Percentiles rank a stretch among this genome's conserved stretches.
phyloP scores from a whole-genome alignment of 257 asterid species.

The Salvia hispanica region DNA sequence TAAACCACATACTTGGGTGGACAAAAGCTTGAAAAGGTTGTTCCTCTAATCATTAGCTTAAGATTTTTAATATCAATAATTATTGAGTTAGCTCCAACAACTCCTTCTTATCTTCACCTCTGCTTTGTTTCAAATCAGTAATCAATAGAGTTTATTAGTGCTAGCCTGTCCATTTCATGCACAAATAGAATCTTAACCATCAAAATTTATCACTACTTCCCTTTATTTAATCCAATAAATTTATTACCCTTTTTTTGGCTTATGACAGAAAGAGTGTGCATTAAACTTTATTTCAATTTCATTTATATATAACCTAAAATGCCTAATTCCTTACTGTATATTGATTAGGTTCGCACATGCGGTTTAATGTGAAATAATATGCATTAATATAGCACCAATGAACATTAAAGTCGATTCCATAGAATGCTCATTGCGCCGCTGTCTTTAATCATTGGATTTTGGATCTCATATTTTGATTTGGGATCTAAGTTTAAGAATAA shows the following conservation, averaged over 20 bases:
- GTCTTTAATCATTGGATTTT: neutral
- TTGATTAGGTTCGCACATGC: neutral
- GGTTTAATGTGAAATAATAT: neutral
- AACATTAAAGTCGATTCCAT: neutral
- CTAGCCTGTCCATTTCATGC: conserved; percentile 21
- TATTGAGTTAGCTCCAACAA: conserved; percentile 23
- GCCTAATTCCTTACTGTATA: neutral
- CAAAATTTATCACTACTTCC: neutral
- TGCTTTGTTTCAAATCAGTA: conserved; percentile 14
- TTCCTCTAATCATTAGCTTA: conserved; percentile 16
- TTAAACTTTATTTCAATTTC: neutral
- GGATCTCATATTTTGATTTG: neutral
- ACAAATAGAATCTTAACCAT: conserved; percentile 2
- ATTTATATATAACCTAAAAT: conserved; percentile 1
- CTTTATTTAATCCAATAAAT: neutral
- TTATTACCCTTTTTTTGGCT: too few relatives aligned
- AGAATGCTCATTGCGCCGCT: neutral
- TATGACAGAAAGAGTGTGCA: neutral
- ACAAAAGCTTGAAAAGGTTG: conserved; percentile 6
- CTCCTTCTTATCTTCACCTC: conserved; percentile 27
- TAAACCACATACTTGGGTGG: neutral
- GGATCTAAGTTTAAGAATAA: neutral
- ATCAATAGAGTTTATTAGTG: conserved; percentile 15
- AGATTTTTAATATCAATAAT: conserved; percentile 3
- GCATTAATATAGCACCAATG: neutral